Base-by-base conservation (phyloP, 805 yeast species). In the Lachancea kluyveri region DNA sequence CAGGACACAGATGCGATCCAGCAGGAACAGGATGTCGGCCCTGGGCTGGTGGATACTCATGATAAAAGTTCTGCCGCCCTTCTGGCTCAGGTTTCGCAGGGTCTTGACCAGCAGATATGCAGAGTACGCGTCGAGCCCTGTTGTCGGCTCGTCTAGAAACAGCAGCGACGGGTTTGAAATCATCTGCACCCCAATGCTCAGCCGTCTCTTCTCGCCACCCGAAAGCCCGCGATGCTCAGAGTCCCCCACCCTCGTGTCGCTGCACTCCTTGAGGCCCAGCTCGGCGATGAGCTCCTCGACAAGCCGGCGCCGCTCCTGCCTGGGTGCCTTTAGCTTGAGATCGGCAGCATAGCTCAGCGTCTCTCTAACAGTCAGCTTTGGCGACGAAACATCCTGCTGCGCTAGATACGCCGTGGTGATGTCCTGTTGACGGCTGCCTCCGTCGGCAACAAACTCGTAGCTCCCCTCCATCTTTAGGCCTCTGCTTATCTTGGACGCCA, bases 141-240 rank as follows among this genome's bases (percentile, higher is more conserved):
- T 84, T 1, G 95, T 85, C 5, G 95, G 94, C 46, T 85, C 95
- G 53, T 85, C 95, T 25, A 85, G 57, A 46, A 84, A 84, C 38
- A 86, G 56, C 2, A 85, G 61, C 0, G 87, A 74, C 0, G 95
- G 95, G 41, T 77, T 80, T 5, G 82, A 72, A 28, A 85, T 63
- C 49, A 85, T 60, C 52, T 85, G 94, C 11, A 84, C 72, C 0
- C 85, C 95, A 21, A 85, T 70, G 26, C 88, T 78, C 4, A 82
- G 67, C 37, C 95, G 58, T 46, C 95, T 56, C 47, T 77, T 79
- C 49, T 85, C 95, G 19, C 95, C 95, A 10, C 95, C 95, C 4
- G 90, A 80, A 4, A 85, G 59, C 16, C 82, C 85, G 8, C 67
- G 61, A 36, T 69, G 69, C 33, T 68, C 68, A 4, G 62, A 59